Percentiles rank a stretch among this genome's conserved stretches.
Evolutionary conservation across 2,329 filamentous ascomycete species (phyloP).

Genomic region (Chaetomium sp.): DNA sequence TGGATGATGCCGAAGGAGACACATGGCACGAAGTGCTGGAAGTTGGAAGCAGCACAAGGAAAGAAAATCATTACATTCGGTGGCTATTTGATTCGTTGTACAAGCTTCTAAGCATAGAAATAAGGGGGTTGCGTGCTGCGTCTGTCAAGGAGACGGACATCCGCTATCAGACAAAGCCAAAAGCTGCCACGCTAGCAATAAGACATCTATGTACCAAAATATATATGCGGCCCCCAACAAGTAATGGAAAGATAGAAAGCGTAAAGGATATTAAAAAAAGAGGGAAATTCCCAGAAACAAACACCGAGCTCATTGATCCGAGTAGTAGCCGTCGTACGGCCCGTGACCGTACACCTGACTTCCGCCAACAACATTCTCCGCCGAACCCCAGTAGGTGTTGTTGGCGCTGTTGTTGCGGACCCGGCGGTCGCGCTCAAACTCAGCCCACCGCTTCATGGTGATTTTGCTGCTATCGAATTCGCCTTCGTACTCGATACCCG

Average conservation of each 20-base stretch:
- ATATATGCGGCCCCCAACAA: constrained; percentile 7
- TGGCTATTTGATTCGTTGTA: too few relatives aligned
- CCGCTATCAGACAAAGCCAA: background rate
- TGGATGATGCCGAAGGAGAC: too few relatives aligned
- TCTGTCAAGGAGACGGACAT: too few relatives aligned
- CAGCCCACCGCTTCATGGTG: constrained; percentile 97
- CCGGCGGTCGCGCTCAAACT: constrained; percentile 72
- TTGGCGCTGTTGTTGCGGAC: constrained; percentile 38
- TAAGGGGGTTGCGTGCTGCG: too few relatives aligned
- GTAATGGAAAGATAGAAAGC: background rate
- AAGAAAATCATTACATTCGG: too few relatives aligned
- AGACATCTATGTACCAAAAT: constrained; percentile 9
- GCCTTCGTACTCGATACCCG: constrained; percentile 78
- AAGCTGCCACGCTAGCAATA: constrained; percentile 4
- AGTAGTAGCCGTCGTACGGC: constrained; percentile 51
- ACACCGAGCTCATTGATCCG: constrained; percentile 40
- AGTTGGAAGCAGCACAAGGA: too few relatives aligned
- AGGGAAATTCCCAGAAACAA: constrained; percentile 4
- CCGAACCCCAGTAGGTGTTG: constrained; percentile 46
- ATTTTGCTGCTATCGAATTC: constrained; percentile 99
- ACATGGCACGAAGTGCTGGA: too few relatives aligned
- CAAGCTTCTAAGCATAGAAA: too few relatives aligned
- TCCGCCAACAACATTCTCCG: constrained; percentile 43
- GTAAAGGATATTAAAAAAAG: background rate
- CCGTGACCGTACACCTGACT: constrained; percentile 35